Percentiles rank a stretch among this genome's conserved stretches.
Conservation (phyloP, 352 stramenopile species). For the Phytophthora cryptogea region DNA sequence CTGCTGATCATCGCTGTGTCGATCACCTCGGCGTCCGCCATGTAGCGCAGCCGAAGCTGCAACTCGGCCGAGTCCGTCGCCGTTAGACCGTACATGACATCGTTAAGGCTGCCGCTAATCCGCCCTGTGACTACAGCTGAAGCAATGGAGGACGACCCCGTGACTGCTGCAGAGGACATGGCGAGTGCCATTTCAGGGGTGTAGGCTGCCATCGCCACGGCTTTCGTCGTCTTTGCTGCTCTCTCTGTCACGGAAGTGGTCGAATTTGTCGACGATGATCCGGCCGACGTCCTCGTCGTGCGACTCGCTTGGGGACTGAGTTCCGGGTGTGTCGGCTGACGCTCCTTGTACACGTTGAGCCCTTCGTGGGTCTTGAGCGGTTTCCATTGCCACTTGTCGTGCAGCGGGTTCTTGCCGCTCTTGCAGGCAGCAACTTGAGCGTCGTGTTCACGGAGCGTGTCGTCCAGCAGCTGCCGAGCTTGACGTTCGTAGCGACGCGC, state of each 20-base stretch:
- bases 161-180: conserved; percentile 7
- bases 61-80: conserved; percentile 34
- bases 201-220: conserved; percentile 35
- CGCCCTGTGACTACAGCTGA: conserved; percentile 34
- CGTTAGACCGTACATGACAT: conserved; percentile 45
- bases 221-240: conserved; percentile 16
- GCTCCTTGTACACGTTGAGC: conserved; percentile 41
- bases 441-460: conserved; percentile 30
- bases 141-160: conserved; percentile 13
- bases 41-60: conserved; percentile 35
- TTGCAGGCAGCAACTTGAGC: conserved; percentile 13
- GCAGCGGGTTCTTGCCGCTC: conserved; percentile 25
- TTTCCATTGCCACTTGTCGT: conserved; percentile 42
- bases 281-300: conserved; percentile 2
- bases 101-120: conserved; percentile 32
- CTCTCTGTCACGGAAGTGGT: conserved; percentile 2
- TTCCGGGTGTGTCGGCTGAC: conserved; percentile 29
- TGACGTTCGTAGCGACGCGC: conserved; percentile 21
- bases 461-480: conserved; percentile 27
- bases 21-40: conserved; percentile 30
- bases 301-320: conserved; percentile 3
- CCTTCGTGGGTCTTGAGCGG: conserved; percentile 29
- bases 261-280: conserved; percentile 11
- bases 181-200: conserved; percentile 19
- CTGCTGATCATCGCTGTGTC: conserved; percentile 31